Evolutionary conservation across 768 basidiomycete species (phyloP).

Genomic region (Dendrothele bispora): DNA sequence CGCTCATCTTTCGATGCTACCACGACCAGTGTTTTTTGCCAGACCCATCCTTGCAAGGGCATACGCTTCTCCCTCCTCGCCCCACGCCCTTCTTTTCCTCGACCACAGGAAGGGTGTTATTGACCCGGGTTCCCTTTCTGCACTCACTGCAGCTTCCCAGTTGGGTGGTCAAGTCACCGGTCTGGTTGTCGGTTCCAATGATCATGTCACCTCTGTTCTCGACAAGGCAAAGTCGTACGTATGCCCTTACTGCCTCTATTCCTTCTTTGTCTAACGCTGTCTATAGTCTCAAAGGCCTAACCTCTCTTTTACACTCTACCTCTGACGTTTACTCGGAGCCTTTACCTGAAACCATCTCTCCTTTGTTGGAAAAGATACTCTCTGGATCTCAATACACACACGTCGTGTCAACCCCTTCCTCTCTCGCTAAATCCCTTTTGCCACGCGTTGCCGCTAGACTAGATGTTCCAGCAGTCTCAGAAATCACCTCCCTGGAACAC

Average conservation of each 20-base stretch:
- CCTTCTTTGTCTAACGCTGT: conserved; percentile 11
- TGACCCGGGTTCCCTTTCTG: conserved; percentile 84
- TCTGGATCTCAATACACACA: conserved; percentile 77
- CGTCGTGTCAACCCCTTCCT: conserved; percentile 89
- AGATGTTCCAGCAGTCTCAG: conserved; percentile 89
- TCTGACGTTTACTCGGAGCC: conserved; percentile 68
- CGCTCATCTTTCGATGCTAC: conserved; percentile 5
- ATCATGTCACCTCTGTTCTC: conserved; percentile 63
- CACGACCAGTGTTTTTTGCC: conserved; percentile 15
- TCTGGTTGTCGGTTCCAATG: conserved; percentile 67
- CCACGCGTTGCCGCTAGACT: conserved; percentile 90
- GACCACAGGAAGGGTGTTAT: conserved; percentile 84
- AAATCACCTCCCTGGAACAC: conserved; percentile 81
- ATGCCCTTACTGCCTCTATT: background rate
- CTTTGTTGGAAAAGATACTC: conserved; percentile 76
- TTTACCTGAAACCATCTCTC: conserved; percentile 78
- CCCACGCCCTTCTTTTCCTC: conserved; percentile 83
- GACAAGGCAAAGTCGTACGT: conserved; percentile 80
- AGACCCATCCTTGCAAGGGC: conserved; percentile 29
- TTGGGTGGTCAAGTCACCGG: conserved; percentile 87
- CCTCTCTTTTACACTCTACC: conserved; percentile 65
- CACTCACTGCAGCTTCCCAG: conserved; percentile 85
- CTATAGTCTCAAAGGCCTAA: conserved; percentile 65
- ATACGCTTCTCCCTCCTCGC: conserved; percentile 61
- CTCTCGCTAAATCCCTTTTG: conserved; percentile 87